Conservation (phyloP, 371 early-diverging fungal species). For the Blyttiomyces sp. region DNA sequence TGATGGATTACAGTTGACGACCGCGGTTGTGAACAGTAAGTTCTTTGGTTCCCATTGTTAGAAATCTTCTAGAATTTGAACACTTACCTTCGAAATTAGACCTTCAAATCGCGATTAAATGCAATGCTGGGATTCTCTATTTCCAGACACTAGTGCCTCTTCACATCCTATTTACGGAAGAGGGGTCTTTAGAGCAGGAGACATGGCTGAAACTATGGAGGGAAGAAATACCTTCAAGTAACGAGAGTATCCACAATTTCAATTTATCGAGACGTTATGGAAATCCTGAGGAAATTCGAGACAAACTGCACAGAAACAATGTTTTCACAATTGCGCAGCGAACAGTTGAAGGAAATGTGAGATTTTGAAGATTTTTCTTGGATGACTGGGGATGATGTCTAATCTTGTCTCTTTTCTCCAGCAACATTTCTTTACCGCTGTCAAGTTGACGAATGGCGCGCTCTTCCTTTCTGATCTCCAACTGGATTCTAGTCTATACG, state of each 20-base stretch:
- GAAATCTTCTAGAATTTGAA: neutral
- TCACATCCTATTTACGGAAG: slow-evolving; percentile 38
- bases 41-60: neutral
- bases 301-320: slow-evolving; percentile 25
- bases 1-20: slow-evolving; percentile 21
- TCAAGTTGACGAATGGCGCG: slow-evolving; percentile 29
- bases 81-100: slow-evolving; percentile 27
- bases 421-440: slow-evolving; percentile 29
- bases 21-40: slow-evolving; percentile 35
- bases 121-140: slow-evolving; percentile 41
- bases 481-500: slow-evolving; percentile 8
- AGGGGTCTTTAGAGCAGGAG: slow-evolving; percentile 18
- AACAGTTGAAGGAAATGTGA: slow-evolving; percentile 31
- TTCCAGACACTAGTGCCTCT: slow-evolving; percentile 43
- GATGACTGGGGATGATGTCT: neutral
- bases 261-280: neutral
- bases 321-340: slow-evolving; percentile 43
- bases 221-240: slow-evolving; percentile 26
- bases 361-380: slow-evolving; percentile 3
- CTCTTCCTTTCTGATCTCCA: slow-evolving; percentile 35
- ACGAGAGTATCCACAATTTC: slow-evolving; percentile 17
- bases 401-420: slow-evolving; percentile 7
- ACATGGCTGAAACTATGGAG: slow-evolving; percentile 41
- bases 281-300: slow-evolving; percentile 14
- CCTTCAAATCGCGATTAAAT: slow-evolving; percentile 49